Conservation (phyloP, 495 filamentous ascomycete genomes). For the Trichoderma virens region DNA sequence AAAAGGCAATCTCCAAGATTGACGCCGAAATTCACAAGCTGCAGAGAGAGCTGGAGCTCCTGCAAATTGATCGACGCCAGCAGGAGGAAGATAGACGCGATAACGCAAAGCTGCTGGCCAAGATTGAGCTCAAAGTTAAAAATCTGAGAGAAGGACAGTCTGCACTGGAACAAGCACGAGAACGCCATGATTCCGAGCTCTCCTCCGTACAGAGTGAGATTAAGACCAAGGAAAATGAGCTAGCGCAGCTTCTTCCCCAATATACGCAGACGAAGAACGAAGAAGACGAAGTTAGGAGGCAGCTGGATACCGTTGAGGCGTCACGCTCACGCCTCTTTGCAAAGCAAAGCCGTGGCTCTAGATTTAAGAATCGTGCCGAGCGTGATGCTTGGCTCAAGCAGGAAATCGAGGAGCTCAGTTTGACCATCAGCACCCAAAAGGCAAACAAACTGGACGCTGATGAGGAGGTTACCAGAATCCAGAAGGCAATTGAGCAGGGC, state of each 20-base stretch:
- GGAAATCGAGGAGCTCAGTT: conserved; percentile 75
- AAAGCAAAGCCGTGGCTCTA: conserved; percentile 86
- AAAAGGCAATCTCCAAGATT: conserved; percentile 70
- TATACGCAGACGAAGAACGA: conserved; percentile 67
- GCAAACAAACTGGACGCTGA: conserved; percentile 72
- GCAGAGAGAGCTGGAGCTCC: conserved; percentile 73
- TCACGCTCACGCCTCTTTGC: conserved; percentile 74
- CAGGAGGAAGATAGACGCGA: conserved; percentile 86
- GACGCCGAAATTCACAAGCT: conserved; percentile 71
- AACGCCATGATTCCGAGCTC: conserved; percentile 65
- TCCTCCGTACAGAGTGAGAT: conserved; percentile 69
- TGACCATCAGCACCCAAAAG: conserved; percentile 66
- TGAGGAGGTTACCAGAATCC: conserved; percentile 73
- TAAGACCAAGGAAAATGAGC: conserved; percentile 63
- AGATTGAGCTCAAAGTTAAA: conserved; percentile 79
- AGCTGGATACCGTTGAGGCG: conserved; percentile 68
- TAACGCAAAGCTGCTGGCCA: conserved; percentile 64
- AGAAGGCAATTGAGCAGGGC: conserved; percentile 59
- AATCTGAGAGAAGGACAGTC: conserved; percentile 71
- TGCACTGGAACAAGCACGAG: conserved; percentile 61
- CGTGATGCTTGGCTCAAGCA: conserved; percentile 75
- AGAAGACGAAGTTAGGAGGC: conserved; percentile 58
- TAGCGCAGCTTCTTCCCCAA: conserved; percentile 61
- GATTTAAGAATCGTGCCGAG: conserved; percentile 80
- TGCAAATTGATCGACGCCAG: conserved; percentile 80